Percentiles rank a stretch among this genome's conserved stretches.
Conservation (phyloP, 129 eudicot genomes). For the Flaveria sonorensis region DNA sequence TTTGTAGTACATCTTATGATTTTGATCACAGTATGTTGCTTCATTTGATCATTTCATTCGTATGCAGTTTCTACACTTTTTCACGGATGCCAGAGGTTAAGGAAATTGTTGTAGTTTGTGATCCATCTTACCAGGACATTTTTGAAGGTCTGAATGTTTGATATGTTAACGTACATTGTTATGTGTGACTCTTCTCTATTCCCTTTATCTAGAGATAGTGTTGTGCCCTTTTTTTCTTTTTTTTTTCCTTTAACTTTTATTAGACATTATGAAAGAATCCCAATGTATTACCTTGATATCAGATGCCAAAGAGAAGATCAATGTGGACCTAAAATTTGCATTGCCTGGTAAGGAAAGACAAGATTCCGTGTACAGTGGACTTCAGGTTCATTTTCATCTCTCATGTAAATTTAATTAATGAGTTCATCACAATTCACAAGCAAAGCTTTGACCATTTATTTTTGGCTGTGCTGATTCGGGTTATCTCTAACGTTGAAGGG, state of each 20-base stretch:
- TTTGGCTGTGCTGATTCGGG: background rate
- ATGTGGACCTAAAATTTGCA: slow-evolving; percentile 80
- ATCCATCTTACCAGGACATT: slow-evolving; percentile 90
- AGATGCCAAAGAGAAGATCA: slow-evolving; percentile 65
- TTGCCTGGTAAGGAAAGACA: slow-evolving; percentile 99
- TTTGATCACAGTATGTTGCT: slow-evolving; percentile 17
- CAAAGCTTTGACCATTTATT: background rate
- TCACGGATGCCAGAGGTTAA: slow-evolving; percentile 85
- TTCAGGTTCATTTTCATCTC: slow-evolving; percentile 59
- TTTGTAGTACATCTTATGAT: slow-evolving; percentile 17
- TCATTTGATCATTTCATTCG: background rate
- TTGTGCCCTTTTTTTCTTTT: background rate
- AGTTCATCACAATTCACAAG: slow-evolving; percentile 9
- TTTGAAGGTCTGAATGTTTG: slow-evolving; percentile 67
- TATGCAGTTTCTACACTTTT: slow-evolving; percentile 89
- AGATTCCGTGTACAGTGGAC: slow-evolving; percentile 96
- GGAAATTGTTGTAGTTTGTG: slow-evolving; percentile 98
- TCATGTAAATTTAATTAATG: background rate
- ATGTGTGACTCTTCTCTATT: background rate
- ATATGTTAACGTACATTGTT: background rate
- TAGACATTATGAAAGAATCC: slow-evolving; percentile 8
- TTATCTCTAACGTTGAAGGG: background rate
- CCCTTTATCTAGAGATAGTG: background rate
- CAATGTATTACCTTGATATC: slow-evolving; percentile 21
- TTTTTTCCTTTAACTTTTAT: background rate